Evolutionary conservation across 2,329 filamentous ascomycete genomes (phyloP), one percentile per base, ranked within the genome.

Genomic region (Metarhizium robertsii): DNA sequence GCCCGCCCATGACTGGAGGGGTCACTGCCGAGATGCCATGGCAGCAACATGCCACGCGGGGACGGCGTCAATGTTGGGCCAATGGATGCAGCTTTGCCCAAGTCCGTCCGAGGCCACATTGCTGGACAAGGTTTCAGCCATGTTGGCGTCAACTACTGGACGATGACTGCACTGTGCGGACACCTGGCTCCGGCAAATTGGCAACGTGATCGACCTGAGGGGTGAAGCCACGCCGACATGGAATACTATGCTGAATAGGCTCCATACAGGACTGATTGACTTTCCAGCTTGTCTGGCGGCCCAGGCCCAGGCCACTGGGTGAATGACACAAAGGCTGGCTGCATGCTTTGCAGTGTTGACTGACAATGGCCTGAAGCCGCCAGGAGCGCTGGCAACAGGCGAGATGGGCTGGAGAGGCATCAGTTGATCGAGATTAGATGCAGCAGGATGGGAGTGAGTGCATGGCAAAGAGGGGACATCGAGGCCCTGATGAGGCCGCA

Each of bases 61-160:
- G 43, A 38, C 43, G 52, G 32, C 43, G 34, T 49, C 52, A 38
- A 32, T 25, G 32, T 16, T 40, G 20, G 38, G 45, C 52, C 52
- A 53, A 49, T 40, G 43, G 10, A 16, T 13, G 45, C 34, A 34
- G 32, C 14, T 20, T 20, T 20, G 34, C 13, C 43, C 36, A 38
- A 36, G 32, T 48, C 32, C 20, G 34, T 40, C 45, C 30, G 29
- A 30, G 25, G 48, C 48, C 48, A 36, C 32, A 4, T 16, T 50
- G 47, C 34, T 34, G 20, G 52, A 49, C 52, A 53, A 49, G 52
- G 52, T 53, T 49, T 53, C 34, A 49, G 52, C 34, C 52, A 34
- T 20, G 45, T 42, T 36, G 25, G 34, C 13, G 42, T 53, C 40
- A 14, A n/a, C 45, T 20, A 30, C 25, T 29, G 13, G 20, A 46